phyloP scores from a whole-genome alignment of 1,284 basidiomycete genomes.

The Cutaneotrichosporon mucoides region DNA sequence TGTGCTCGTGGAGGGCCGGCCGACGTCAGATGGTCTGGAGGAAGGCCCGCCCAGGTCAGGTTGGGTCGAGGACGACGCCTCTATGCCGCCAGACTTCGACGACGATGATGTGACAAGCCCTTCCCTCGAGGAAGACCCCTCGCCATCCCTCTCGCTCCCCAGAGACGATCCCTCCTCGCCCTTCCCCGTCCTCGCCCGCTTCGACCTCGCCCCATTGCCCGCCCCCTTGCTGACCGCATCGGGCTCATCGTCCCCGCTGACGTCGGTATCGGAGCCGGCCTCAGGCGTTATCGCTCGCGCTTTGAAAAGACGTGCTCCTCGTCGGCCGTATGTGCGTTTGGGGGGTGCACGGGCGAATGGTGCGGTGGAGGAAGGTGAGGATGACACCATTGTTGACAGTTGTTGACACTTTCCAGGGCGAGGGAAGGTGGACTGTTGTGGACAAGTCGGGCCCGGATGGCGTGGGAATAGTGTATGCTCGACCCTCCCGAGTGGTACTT shows the following conservation, averaged over 20 bases:
- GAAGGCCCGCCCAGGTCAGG: not conserved
- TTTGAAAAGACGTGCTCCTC: not conserved
- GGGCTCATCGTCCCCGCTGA: not conserved
- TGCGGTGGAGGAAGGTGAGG: not conserved
- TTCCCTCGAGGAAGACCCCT: no score
- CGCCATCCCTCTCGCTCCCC: no score
- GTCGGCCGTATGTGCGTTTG: conserved; percentile 2
- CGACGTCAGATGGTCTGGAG: not conserved
- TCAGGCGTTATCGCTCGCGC: not conserved
- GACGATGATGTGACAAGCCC: no score
- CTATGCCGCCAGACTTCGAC: no score
- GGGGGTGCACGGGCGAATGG: not conserved
- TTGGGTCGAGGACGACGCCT: no score
- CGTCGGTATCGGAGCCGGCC: not conserved
- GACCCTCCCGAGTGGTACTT: no score
- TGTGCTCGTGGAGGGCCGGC: not conserved
- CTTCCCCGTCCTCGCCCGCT: not conserved
- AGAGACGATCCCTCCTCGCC: no score
- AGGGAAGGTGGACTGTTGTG: not conserved
- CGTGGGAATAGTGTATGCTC: no score
- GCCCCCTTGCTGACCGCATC: not conserved
- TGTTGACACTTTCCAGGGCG: no score
- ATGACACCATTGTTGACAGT: not conserved
- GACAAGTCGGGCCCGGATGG: no score
- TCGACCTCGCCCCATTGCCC: not conserved